Evolutionary conservation across 164 flowering plant species (phyloP).

Genomic region (Vitis riparia): DNA sequence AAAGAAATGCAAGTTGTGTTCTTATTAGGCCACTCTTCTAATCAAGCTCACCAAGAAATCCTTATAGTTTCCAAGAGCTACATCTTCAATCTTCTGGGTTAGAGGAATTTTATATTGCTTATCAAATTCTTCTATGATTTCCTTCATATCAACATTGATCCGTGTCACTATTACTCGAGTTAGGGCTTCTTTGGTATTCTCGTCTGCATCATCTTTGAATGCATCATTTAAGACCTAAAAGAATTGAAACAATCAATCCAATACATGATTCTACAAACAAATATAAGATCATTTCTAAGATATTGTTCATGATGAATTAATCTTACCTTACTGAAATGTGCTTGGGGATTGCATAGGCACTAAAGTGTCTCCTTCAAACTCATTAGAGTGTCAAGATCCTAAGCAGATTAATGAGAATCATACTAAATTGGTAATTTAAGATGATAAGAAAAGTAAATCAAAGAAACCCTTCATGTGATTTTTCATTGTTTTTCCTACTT

Average conservation of each 20-base stretch:
- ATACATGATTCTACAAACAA: not conserved
- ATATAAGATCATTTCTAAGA: not conserved
- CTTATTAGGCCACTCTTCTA: conserved; percentile 8
- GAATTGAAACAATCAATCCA: not conserved
- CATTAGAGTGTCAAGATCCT: conserved; percentile 51
- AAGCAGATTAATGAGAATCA: not conserved
- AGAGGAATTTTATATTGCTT: conserved; percentile 41
- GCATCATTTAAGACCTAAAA: conserved; percentile 53
- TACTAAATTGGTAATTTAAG: too few relatives aligned
- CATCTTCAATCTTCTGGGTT: conserved; percentile 42
- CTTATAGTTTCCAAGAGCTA: conserved; percentile 59
- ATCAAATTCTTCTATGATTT: conserved; percentile 51
- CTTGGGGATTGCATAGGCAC: conserved; percentile 53
- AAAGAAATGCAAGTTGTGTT: too few relatives aligned
- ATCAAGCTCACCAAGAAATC: conserved; percentile 66
- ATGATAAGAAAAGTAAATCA: too few relatives aligned
- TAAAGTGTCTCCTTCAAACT: conserved; percentile 40
- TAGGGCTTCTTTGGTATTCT: conserved; percentile 50
- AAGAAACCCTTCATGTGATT: too few relatives aligned
- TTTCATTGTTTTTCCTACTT: too few relatives aligned
- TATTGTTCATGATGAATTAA: not conserved
- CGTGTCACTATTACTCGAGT: conserved; percentile 64
- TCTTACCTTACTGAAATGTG: conserved; percentile 61
- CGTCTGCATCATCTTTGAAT: conserved; percentile 41
- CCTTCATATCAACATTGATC: conserved; percentile 60